Evolutionary conservation across 208 protist species (phyloP), one percentile per base, ranked within the genome.

Genomic region (Trypanosoma cruzi): DNA sequence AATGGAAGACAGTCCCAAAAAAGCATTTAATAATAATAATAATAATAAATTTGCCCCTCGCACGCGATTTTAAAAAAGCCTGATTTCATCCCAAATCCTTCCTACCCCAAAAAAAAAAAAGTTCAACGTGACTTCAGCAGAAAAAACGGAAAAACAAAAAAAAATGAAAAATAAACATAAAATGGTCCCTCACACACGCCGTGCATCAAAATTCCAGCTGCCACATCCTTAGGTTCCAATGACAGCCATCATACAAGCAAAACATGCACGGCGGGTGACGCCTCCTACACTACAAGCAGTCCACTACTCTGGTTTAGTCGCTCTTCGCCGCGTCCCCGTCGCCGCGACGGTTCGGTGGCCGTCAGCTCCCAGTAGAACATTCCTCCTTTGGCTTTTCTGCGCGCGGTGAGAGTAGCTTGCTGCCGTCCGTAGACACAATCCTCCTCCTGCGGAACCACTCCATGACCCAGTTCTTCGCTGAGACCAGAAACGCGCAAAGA

Each of bases 191-290:
- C 16, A 68, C 18, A 74, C 18, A 62, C 28, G 63, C 36, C 16
- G 14, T 18, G 34, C 26, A 28, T 28, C 28, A 60, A 83, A 66
- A 76, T 37, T 84, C 79, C 42, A 55, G 55, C 50, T 64, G 58
- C 26, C 73, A 75, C 65, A 74, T 84, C 79, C 79, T 73, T 34
- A 49, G 79, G 79, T 84, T 84, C 79, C 79, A 84, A 75, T 75
- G 73, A 44, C 34, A 62, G 50, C 48, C 69, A 66, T 84, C 79
- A 84, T 84, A 77, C 16, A 79, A 73, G 57, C 32, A 61, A 68
- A 37, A 67, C 46, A 54, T 54, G 6, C n/a, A 16, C 8, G 26
- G 44, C 24, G 22, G 3, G 48, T 26, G 48, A 18, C 20, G 22
- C n/a, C 22, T 52, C 48, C 48, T 52, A 6, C 22, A 52, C 48